Percentiles rank a stretch among this genome's conserved stretches.
Evolutionary conservation across 768 basidiomycete genomes (phyloP).

Genomic region (Boletus speciosus): DNA sequence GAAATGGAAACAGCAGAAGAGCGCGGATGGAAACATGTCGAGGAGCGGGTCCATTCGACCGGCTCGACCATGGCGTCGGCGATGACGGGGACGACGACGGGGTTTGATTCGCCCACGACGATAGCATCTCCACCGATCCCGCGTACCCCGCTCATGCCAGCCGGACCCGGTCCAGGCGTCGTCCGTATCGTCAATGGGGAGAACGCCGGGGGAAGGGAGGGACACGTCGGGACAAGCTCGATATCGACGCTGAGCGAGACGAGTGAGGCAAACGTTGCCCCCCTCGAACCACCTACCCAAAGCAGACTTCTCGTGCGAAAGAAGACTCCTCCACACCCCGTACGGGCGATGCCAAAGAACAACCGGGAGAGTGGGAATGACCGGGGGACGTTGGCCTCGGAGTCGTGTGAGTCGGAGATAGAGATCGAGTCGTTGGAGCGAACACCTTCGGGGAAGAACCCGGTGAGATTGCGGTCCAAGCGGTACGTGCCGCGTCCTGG

Average conservation of each 20-base stretch:
- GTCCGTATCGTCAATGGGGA: slow-evolving; percentile 31
- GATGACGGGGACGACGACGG: slow-evolving; percentile 7
- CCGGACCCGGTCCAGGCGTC: slow-evolving; percentile 6
- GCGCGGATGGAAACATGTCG: slow-evolving; percentile 32
- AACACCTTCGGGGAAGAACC: slow-evolving; percentile 35
- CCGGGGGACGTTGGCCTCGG: not conserved
- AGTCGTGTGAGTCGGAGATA: slow-evolving; percentile 43
- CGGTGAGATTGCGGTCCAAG: slow-evolving; percentile 50
- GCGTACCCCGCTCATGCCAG: slow-evolving; percentile 35
- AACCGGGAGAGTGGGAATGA: not conserved
- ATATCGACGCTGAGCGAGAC: slow-evolving; percentile 28
- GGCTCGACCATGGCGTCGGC: not conserved
- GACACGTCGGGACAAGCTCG: slow-evolving; percentile 29
- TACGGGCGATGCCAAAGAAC: not conserved
- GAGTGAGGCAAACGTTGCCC: slow-evolving; percentile 11
- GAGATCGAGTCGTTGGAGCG: slow-evolving; percentile 22
- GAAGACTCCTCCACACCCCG: slow-evolving; percentile 33
- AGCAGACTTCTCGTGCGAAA: slow-evolving; percentile 36
- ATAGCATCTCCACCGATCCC: slow-evolving; percentile 39
- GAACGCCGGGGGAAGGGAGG: slow-evolving; percentile 7
- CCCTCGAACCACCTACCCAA: slow-evolving; percentile 28
- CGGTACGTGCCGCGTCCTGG: slow-evolving; percentile 45
- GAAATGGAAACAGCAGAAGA: slow-evolving; percentile 23
- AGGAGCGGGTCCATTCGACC: slow-evolving; percentile 5
- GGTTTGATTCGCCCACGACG: slow-evolving; percentile 38